Evolutionary conservation across 176 grass and related monocot genomes (phyloP).

Genomic region (Phoenix roebelenii): DNA sequence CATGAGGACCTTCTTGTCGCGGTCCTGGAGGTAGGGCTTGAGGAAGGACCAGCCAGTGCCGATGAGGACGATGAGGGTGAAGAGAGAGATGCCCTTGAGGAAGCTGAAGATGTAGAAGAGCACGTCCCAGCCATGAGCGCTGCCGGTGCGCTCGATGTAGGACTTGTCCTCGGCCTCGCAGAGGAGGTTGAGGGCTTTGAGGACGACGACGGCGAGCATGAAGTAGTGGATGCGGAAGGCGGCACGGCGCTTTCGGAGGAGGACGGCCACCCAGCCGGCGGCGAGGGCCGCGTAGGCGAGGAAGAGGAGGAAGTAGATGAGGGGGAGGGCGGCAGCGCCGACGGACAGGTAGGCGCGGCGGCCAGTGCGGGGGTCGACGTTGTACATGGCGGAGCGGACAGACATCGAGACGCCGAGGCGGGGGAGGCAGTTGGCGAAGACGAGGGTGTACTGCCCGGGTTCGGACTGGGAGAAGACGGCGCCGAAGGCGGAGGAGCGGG

Average conservation of each 20-base stretch:
- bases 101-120: slow-evolving; percentile 60
- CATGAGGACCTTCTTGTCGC: slow-evolving; percentile 14
- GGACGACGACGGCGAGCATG: too few species aligned
- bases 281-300: too few species aligned
- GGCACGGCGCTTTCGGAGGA: too few species aligned
- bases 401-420: slow-evolving; percentile 64
- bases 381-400: slow-evolving; percentile 87
- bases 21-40: slow-evolving; percentile 84
- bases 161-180: too few species aligned
- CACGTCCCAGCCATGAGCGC: too few species aligned
- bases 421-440: slow-evolving; percentile 89
- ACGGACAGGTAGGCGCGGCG: slow-evolving; percentile 78
- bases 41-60: slow-evolving; percentile 97
- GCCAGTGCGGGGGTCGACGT: slow-evolving; percentile 35
- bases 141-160: too few species aligned
- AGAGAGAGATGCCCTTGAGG: slow-evolving; percentile 90
- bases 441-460: slow-evolving; percentile 84
- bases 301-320: too few species aligned
- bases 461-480: slow-evolving; percentile 25
- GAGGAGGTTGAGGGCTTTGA: too few species aligned
- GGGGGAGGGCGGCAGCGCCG: slow-evolving; percentile 10
- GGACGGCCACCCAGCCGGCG: too few species aligned
- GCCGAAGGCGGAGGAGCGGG: slow-evolving; percentile 69
- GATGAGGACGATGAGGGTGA: slow-evolving; percentile 94
- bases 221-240: too few species aligned